These are phyloP conservation scores for Podaxis mareebaensis DNA, from an alignment of 768 basidiomycete species.

Conservation along the genomic window DNA sequence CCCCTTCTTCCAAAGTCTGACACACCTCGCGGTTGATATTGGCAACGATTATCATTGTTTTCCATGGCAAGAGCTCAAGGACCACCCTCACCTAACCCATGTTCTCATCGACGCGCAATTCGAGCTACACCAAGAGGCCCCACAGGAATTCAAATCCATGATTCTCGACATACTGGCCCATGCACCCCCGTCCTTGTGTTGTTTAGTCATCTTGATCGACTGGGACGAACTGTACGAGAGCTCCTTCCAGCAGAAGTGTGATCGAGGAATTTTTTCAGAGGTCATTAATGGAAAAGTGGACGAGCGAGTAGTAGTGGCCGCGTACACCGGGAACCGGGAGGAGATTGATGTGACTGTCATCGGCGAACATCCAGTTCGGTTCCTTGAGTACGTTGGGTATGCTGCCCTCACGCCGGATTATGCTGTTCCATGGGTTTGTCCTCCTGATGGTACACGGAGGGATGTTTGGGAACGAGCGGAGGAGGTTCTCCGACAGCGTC, in stretches of 20 bases:
- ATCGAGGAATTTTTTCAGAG: slow-evolving; percentile 4
- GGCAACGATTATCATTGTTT: slow-evolving; percentile 1
- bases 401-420: slow-evolving; percentile 2
- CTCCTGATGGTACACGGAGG: neutral
- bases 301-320: neutral
- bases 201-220: slow-evolving; percentile 4
- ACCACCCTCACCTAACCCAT: neutral
- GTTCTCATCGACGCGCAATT: slow-evolving; percentile 7
- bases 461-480: slow-evolving; percentile 10
- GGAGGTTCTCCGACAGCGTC: neutral
- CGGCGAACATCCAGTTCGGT: slow-evolving; percentile 7
- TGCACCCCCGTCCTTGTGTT: neutral
- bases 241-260: slow-evolving; percentile 9
- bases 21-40: slow-evolving; percentile 7
- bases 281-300: slow-evolving; percentile 6
- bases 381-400: slow-evolving; percentile 7
- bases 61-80: neutral
- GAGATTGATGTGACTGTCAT: slow-evolving; percentile 6
- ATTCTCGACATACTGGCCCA: neutral
- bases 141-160: slow-evolving; percentile 1
- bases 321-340: slow-evolving; percentile 4
- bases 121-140: slow-evolving; percentile 1
- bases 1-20: slow-evolving; percentile 3
- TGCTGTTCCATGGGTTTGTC: slow-evolving; percentile 11
- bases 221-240: slow-evolving; percentile 9